Conservation (phyloP, 169 alveolate species). For the Eimeria praecox region DNA sequence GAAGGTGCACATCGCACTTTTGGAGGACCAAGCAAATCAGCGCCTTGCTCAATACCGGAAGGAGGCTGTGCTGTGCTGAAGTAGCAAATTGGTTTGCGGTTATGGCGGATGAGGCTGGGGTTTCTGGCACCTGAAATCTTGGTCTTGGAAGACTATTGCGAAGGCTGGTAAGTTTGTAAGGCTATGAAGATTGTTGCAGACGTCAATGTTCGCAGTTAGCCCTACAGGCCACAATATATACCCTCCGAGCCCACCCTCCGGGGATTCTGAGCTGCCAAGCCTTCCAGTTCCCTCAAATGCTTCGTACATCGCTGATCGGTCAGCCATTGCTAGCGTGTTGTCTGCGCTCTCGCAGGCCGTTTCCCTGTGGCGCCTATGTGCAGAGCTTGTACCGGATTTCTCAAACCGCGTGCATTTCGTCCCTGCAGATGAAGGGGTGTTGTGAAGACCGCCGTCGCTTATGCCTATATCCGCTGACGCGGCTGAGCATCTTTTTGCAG, state of each 20-base stretch:
- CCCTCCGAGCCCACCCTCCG: neutral
- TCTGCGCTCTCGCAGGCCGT: neutral
- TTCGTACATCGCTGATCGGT: neutral
- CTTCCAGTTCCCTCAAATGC: neutral
- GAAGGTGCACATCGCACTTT: conserved; percentile 6
- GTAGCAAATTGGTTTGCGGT: neutral
- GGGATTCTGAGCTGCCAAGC: neutral
- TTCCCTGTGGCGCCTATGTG: conserved; percentile 14
- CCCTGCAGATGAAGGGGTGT: neutral
- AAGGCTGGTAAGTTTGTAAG: conserved; percentile 17
- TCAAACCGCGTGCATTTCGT: neutral
- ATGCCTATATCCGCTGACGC: neutral
- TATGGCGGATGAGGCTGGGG: neutral
- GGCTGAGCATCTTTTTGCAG: neutral
- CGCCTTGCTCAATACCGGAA: neutral
- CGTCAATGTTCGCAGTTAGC: conserved; percentile 9
- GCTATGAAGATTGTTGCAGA: conserved; percentile 26
- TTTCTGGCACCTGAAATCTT: conserved; percentile 34
- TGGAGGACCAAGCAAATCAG: neutral
- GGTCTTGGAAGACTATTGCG: conserved; percentile 31
- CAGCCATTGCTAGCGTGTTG: neutral
- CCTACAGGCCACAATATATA: conserved; percentile 37
- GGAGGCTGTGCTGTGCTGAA: neutral
- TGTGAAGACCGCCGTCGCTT: neutral
- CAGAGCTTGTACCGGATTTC: neutral